Base-by-base conservation (phyloP, 2,329 filamentous ascomycete species). In the Cercospora sesami region DNA sequence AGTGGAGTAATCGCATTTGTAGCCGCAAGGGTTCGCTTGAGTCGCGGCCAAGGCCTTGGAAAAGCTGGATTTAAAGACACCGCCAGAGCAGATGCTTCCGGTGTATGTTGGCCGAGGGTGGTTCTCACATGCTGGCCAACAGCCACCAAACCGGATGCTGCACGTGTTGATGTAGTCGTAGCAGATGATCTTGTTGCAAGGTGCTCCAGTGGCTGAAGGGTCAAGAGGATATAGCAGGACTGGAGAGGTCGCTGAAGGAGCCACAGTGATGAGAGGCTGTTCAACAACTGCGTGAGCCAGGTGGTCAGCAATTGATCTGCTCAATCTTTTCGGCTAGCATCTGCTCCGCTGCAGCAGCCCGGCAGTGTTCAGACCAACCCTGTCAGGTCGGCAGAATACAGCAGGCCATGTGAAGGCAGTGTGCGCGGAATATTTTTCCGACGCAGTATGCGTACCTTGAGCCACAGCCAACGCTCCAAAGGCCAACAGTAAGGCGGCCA, bases 91-190 rank as follows among this genome's bases (percentile, higher is more conserved):
- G 4, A 55, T 42, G 8, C 70, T 71, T 23, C 68, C 63, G 7
- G 68, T 70, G 64, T 72, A 76, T 9, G 69, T 69, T 8, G 74
- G 74, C 7, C 63, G 69, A 28, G 73, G 58, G 14, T 60, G 65
- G 28, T 68, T 70, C 5, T 60, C 59, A 66, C 74, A 76, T 12
- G 63, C 68, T 4, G 69, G 64, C 62, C 67, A 74, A 64, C 74
- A 76, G 39, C 69, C 72, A 12, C 73, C 73, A 51, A 73, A 75
- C n/a, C 51, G 64, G 30, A 69, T 64, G 58, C 63, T 67, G 57
- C 74, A 75, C n/a, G 65, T 67, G 60, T 75, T 74, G 67, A 75
- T 68, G 58, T 72, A 70, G 63, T 74, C 74, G 39, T 70, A 66
- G 63, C 74, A 75, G 12, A 71, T 60, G 30, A 70, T n/a, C n/a